Percentiles rank a stretch among this genome's conserved stretches.
phyloP scores from a whole-genome alignment of 192 early-diverging fungal genomes.

The Coemansia sp. region DNA sequence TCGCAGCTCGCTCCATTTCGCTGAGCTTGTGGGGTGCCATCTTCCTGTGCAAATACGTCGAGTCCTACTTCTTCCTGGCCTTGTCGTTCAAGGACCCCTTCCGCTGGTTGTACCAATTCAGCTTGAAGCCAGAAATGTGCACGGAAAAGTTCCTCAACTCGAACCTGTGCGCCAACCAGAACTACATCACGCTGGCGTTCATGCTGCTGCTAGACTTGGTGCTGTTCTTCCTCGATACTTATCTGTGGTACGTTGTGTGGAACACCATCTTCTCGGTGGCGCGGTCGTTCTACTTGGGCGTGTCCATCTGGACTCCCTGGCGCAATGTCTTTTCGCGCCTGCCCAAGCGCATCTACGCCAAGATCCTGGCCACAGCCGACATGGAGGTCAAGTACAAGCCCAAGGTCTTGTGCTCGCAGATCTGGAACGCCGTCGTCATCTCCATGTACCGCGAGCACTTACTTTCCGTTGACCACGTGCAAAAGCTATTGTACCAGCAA shows the following conservation, averaged over 20 bases:
- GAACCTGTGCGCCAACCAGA: slow-evolving; percentile 63
- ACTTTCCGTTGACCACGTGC: slow-evolving; percentile 70
- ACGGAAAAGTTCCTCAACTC: slow-evolving; percentile 57
- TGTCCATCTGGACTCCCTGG: slow-evolving; percentile 82
- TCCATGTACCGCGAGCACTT: slow-evolving; percentile 81
- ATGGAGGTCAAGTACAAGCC: slow-evolving; percentile 78
- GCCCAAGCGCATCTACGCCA: slow-evolving; percentile 77
- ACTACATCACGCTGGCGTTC: slow-evolving; percentile 63
- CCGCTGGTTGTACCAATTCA: slow-evolving; percentile 59
- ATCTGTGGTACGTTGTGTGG: slow-evolving; percentile 87
- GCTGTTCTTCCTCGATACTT: slow-evolving; percentile 81
- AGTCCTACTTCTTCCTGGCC: slow-evolving; percentile 81
- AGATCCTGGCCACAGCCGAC: slow-evolving; percentile 66
- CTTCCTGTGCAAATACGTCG: slow-evolving; percentile 73
- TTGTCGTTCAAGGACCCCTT: slow-evolving; percentile 75
- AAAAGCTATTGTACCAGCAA: slow-evolving; percentile 72
- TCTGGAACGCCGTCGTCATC: slow-evolving; percentile 83
- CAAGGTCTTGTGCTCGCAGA: slow-evolving; percentile 73
- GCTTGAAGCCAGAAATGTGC: slow-evolving; percentile 55
- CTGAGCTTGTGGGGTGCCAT: slow-evolving; percentile 68
- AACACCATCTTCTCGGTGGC: slow-evolving; percentile 76
- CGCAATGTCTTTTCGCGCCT: slow-evolving; percentile 73
- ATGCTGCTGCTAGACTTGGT: slow-evolving; percentile 74
- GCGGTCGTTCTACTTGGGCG: slow-evolving; percentile 70
- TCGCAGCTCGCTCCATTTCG: slow-evolving; percentile 65